phyloP scores from a whole-genome alignment of 2,329 filamentous ascomycete species.

The Xylariaceae sp. region DNA sequence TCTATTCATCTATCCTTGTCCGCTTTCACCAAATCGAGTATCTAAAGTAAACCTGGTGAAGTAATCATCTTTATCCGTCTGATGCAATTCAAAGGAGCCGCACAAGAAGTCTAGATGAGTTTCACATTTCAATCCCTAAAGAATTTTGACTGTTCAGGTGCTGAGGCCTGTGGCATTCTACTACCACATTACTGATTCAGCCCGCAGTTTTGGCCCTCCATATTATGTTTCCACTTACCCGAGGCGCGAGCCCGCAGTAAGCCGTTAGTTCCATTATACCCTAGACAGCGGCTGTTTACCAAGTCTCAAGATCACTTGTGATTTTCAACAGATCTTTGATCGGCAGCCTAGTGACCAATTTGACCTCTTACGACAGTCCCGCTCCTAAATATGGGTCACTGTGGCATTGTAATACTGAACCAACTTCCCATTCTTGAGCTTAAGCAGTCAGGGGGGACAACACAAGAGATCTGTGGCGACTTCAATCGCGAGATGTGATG shows the following conservation, averaged over 20 bases:
- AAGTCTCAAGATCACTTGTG: background rate
- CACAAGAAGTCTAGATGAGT: background rate
- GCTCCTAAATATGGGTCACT: background rate
- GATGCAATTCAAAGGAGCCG: background rate
- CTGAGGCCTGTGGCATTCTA: background rate
- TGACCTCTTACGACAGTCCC: background rate
- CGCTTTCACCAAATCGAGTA: no score
- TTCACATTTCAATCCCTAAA: slow-evolving; percentile 1
- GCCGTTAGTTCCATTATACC: background rate
- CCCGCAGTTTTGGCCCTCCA: background rate
- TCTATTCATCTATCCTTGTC: no score
- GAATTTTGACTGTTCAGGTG: background rate
- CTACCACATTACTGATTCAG: background rate
- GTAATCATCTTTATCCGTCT: background rate
- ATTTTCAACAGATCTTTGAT: background rate
- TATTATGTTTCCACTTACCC: background rate
- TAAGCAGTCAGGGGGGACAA: background rate
- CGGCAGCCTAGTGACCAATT: background rate
- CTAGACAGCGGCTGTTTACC: background rate
- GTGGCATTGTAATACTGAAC: background rate
- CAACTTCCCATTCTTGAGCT: background rate
- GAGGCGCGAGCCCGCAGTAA: background rate
- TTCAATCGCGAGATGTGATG: background rate
- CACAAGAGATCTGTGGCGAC: background rate
- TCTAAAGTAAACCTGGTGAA: background rate